Evolutionary conservation across 331 rosid genomes (phyloP).

Genomic region (Dryas integrifolia): DNA sequence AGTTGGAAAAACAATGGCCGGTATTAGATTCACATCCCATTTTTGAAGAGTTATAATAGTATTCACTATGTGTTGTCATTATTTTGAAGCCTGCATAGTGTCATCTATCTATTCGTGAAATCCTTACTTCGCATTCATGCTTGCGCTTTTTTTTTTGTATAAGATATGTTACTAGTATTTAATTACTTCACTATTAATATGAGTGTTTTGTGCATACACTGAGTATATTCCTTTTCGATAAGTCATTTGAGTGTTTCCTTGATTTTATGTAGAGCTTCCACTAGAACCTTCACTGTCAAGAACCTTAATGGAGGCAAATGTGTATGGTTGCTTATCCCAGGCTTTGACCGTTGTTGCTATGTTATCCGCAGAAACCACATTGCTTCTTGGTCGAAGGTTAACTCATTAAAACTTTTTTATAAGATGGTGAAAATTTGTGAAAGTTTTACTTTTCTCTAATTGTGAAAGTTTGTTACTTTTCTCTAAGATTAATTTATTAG

Average conservation of each 20-base stretch:
- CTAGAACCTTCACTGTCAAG: constrained; percentile 93
- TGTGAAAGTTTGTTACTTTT: neutral
- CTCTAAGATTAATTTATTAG: neutral
- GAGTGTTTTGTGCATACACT: neutral
- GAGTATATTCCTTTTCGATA: constrained; percentile 1
- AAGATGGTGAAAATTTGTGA: neutral
- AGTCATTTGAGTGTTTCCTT: neutral
- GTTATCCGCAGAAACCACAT: constrained; percentile 81
- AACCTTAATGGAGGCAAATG: constrained; percentile 85
- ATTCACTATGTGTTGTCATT: constrained; percentile 16
- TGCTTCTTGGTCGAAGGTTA: constrained; percentile 78
- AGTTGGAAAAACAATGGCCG: constrained; percentile 89
- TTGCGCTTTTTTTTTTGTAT: constrained; percentile 11
- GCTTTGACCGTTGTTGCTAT: constrained; percentile 95
- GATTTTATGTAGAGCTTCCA: constrained; percentile 72
- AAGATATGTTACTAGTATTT: constrained; percentile 5
- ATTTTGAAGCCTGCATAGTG: constrained; percentile 15
- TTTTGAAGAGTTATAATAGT: constrained; percentile 9
- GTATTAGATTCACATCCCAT: constrained; percentile 44
- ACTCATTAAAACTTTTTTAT: constrained; percentile 18
- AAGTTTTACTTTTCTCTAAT: neutral
- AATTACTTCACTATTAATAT: neutral
- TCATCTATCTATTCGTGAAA: neutral
- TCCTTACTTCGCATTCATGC: neutral
- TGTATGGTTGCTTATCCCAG: constrained; percentile 73